Base-by-base conservation (phyloP, 495 filamentous ascomycete genomes). In the Penicillium subrubescens region DNA sequence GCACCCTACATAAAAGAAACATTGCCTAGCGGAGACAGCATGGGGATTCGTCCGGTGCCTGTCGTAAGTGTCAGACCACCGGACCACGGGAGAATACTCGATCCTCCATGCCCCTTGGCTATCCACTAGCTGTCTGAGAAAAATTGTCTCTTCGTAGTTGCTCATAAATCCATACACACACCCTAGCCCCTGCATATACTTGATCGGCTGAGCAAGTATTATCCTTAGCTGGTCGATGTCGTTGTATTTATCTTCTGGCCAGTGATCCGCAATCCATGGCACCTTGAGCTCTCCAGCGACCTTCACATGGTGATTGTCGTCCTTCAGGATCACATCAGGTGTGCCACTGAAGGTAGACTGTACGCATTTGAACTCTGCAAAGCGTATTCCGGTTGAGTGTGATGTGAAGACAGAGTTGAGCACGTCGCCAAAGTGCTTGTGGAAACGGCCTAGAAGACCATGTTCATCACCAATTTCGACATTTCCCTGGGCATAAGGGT, bases 131-230 rank as follows among this genome's bases (percentile, higher is more conserved):
- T 60, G 58, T 35, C 58, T 6, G 4, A 60, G 15, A 25, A 60
- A 60, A 1, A 60, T 60, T 15, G 43, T 60, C 44, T 60, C 19
- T 11, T 52, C n/a, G 58, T 60, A 60, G 19, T 34, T 60, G 44
- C 43, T 60, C 4, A 60, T 17, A 25, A 60, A 60, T 8, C 58
- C 58, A 51, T 50, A 60, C 43, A 52, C 31, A 35, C 58, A 60
- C 12, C 44, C 44, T 8, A 60, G 58, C 10, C 27, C 43, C 25
- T 35, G 8, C 58, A 60, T 60, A 25, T 60, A 60, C 66, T 73
- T 87, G 64, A 60, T 60, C 14, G 58, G 58, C 27, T 60, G 58
- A 17, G 58, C 58, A 44, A 59, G 41, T 56, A 56, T 33, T 29
- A 29, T 19, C 33, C 53, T 56, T 19, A 56, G n/a, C 25, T 8